phyloP scores from a whole-genome alignment of 306 rosid species.

The Carpinus viminea region DNA sequence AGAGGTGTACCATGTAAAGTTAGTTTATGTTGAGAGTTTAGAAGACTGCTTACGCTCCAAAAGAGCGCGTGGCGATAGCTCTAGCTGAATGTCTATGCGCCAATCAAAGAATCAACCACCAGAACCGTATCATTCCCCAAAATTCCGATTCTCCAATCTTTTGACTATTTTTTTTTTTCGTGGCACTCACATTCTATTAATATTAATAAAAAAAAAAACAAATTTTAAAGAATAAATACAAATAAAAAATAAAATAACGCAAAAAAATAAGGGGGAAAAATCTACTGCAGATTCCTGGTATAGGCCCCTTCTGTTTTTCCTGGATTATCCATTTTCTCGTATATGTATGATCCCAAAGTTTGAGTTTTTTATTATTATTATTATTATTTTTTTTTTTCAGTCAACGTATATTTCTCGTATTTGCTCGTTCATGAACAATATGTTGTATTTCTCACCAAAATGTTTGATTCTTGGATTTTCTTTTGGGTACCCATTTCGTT shows the following conservation, averaged over 20 bases:
- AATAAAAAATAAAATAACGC: not conserved
- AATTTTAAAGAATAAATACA: not conserved
- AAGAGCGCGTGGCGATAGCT: not conserved
- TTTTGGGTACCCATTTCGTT: constrained; percentile 20
- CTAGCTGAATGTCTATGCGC: no score
- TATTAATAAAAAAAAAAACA: not conserved
- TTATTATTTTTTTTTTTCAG: not conserved
- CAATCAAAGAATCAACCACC: no score
- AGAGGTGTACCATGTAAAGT: no score
- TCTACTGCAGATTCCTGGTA: constrained; percentile 10
- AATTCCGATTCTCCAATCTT: not conserved
- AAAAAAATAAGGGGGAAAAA: not conserved
- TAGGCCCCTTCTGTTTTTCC: not conserved
- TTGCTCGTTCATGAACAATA: constrained; percentile 2
- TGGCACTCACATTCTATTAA: not conserved
- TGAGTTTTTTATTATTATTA: not conserved
- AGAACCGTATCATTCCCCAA: not conserved
- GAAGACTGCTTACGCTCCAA: not conserved
- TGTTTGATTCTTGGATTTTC: constrained; percentile 19
- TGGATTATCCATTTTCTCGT: not conserved
- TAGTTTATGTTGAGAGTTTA: no score
- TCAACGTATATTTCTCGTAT: not conserved
- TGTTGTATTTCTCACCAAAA: not conserved
- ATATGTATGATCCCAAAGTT: constrained; percentile 15
- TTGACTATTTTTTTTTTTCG: not conserved